Conservation (phyloP, 495 filamentous ascomycete species). For the Glonium stellatum region DNA sequence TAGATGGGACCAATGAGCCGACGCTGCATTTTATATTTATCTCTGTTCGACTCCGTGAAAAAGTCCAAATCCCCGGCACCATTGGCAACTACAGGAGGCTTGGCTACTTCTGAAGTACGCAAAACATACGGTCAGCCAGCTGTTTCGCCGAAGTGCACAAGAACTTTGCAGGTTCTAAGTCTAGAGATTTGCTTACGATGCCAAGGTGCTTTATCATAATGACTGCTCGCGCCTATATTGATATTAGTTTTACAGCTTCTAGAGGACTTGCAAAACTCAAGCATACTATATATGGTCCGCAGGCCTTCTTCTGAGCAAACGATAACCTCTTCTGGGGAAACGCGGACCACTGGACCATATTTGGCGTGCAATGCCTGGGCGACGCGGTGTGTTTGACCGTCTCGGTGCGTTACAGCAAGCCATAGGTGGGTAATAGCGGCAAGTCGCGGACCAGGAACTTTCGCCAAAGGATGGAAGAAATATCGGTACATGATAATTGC, state of each 20-base stretch:
- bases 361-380: neutral
- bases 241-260: neutral
- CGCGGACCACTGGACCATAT: neutral
- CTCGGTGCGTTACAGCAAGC: neutral
- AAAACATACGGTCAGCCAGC: too few species aligned
- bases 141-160: neutral
- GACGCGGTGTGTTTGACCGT: neutral
- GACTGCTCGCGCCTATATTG: neutral
- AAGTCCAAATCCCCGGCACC: neutral
- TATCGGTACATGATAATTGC: slow-evolving; percentile 36
- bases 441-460: slow-evolving; percentile 40
- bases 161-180: neutral
- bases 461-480: slow-evolving; percentile 44
- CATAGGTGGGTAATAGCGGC: neutral
- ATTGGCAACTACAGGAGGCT: neutral
- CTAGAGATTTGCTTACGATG: neutral
- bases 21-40: neutral
- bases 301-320: neutral
- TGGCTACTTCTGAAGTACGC: neutral
- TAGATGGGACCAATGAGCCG: neutral
- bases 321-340: neutral
- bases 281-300: neutral
- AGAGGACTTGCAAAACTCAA: neutral
- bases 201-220: neutral
- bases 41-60: neutral